Evolutionary conservation across 2,329 filamentous ascomycete genomes (phyloP).

Genomic region (Cercospora berteroae): DNA sequence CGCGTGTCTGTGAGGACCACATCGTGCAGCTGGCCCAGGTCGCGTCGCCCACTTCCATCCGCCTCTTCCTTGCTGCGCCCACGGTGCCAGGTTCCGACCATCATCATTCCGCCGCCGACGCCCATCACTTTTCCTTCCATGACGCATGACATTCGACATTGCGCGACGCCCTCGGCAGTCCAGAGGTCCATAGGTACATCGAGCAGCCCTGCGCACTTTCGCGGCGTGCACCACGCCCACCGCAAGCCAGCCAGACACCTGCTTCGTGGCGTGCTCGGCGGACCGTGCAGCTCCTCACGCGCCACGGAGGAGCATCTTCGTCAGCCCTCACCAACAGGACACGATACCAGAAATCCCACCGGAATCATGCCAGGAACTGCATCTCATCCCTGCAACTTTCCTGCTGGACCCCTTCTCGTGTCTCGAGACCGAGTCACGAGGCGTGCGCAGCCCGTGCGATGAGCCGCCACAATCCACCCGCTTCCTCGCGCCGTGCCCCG

Average conservation of each 20-base stretch:
- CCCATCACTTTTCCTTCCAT: not conserved
- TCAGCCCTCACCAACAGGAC: not conserved
- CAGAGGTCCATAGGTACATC: conserved; percentile 1
- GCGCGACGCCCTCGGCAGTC: not conserved
- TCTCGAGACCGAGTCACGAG: not conserved
- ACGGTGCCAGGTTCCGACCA: not conserved
- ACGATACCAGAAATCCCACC: not conserved
- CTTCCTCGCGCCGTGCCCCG: not conserved
- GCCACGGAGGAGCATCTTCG: not conserved
- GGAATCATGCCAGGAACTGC: not conserved
- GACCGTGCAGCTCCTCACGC: not conserved
- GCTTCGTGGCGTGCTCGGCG: not conserved
- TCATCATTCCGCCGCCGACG: not conserved
- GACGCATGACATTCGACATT: not conserved
- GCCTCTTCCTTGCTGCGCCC: not conserved
- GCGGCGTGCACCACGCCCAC: not conserved
- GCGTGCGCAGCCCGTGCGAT: not conserved
- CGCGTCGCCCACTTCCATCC: not conserved
- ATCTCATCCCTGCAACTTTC: not conserved
- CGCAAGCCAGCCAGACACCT: not conserved
- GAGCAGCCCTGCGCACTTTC: not conserved
- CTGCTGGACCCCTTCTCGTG: not conserved
- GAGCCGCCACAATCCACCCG: not conserved
- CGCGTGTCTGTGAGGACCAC: not conserved
- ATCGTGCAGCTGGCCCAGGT: not conserved